Evolutionary conservation across 23 red algal species (phyloP), one percentile per base, ranked within the genome.

Genomic region (Gracilaria vermiculophylla): DNA sequence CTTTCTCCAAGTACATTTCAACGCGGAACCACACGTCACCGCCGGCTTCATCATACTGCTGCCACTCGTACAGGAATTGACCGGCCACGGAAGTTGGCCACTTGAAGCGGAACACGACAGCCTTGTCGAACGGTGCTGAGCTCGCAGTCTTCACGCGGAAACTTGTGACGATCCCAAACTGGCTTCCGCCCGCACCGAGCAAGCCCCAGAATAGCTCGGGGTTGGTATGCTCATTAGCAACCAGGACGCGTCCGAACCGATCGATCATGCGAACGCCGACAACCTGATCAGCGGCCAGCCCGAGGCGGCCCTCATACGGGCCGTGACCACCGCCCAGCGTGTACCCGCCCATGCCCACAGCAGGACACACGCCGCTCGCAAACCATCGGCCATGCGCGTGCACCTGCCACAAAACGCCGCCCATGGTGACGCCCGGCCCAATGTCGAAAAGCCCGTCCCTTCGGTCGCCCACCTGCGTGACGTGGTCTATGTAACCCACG

Each of bases 21-120:
- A 88, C 42, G 16, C 83, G 66, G 67, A 88, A 88, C 83, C 83
- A 88, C 50, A 88, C 83, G 33, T 77, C 69, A 12, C 83, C 83
- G 14, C 83, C 83, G 64, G 28, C 71, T 44, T 88, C 83, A 24
- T 67, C 83, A 35, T 88, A 88, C 49, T 77, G 48, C 69, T 53
- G 49, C 83, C 83, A 88, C 36, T 61, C 54, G 10, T 76, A 19
- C 33, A 88, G 25, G 27, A 88, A 44, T 65, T 88, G 64, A 3
- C 83, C 83, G n/a, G 69, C 69, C 2, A 67, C 49, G 4, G 35
- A 16, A 8, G 12, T 49, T 0, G 65, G 83, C 83, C 83, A 88
- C 36, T 56, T 62, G 69, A 88, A 77, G 6, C 71, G 69, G 53
- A 88, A 88, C 66, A 64, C 69, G 53, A 88, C 83, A 32, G 69